A percentile compares a stretch with the other conserved stretches of the same genome.
phyloP scores from a whole-genome alignment of 179 eudicot genomes.

The Silene coronaria region DNA sequence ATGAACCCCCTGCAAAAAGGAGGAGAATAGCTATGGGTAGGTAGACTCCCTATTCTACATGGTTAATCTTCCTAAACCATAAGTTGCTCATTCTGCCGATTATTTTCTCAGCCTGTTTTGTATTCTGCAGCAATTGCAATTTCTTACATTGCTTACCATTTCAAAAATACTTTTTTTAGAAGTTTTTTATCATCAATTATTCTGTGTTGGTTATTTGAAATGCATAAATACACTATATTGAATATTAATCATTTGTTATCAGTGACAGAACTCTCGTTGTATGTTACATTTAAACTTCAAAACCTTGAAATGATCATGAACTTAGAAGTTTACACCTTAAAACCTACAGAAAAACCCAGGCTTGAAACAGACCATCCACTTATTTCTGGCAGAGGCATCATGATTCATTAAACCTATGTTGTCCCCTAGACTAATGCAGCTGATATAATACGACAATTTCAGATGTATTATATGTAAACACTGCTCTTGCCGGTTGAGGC shows the following conservation, averaged over 20 bases:
- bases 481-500: neutral
- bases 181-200: neutral
- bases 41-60: constrained; percentile 5
- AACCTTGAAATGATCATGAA: neutral
- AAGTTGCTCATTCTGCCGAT: neutral
- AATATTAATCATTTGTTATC: neutral
- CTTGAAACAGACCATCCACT: neutral
- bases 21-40: constrained; percentile 19
- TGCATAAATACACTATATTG: neutral
- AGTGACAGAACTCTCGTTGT: neutral
- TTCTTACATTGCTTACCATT: constrained; percentile 5
- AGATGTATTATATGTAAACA: neutral
- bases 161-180: neutral
- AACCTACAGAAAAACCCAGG: neutral
- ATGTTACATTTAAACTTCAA: neutral
- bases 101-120: neutral
- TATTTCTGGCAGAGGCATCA: neutral
- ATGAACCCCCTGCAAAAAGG: constrained; percentile 26
- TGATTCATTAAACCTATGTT: neutral
- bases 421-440: neutral
- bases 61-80: neutral
- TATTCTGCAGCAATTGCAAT: constrained; percentile 1
- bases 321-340: neutral
- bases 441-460: neutral
- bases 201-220: neutral